Percentiles rank a stretch among this genome's conserved stretches.
These are phyloP conservation scores for Aeminium ludgeri DNA, from an alignment of 495 filamentous ascomycete species.

Conservation along the genomic window DNA sequence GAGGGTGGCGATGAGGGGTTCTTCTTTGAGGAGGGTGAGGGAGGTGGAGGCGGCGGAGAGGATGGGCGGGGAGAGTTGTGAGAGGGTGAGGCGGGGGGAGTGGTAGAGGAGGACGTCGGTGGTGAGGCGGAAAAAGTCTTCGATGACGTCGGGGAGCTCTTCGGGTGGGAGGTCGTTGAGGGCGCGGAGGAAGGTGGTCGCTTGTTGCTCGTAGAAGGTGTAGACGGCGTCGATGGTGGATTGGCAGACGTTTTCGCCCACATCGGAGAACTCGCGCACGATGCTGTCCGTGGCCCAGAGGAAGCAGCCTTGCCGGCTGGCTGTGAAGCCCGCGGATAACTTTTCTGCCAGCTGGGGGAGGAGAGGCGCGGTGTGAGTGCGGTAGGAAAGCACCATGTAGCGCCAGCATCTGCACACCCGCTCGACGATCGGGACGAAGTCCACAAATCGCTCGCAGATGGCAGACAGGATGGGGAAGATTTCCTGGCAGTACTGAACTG, in stretches of 20 bases:
- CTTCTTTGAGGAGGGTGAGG: conserved; percentile 71
- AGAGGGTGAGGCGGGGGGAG: conserved; percentile 61
- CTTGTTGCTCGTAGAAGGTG: conserved; percentile 85
- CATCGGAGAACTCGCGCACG: conserved; percentile 83
- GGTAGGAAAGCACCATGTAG: conserved; percentile 88
- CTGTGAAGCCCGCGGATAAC: conserved; percentile 65
- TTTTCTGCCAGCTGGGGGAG: conserved; percentile 74
- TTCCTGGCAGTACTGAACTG: conserved; percentile 89
- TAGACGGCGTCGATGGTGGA: conserved; percentile 80
- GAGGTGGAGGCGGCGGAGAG: conserved; percentile 75
- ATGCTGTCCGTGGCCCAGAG: conserved; percentile 93
- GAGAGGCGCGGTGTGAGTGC: conserved; percentile 71
- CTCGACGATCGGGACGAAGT: conserved; percentile 77
- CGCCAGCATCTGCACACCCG: conserved; percentile 88
- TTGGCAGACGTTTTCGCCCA: conserved; percentile 64
- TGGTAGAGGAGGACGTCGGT: conserved; percentile 86
- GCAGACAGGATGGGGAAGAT: conserved; percentile 72
- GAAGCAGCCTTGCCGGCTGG: conserved; percentile 86
- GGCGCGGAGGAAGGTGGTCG: conserved; percentile 67
- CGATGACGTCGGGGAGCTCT: conserved; percentile 91
- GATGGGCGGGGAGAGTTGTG: conserved; percentile 58
- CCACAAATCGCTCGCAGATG: conserved; percentile 69
- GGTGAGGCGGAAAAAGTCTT: conserved; percentile 92
- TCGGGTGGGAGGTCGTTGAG: conserved; percentile 73
- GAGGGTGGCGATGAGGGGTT: conserved; percentile 76